Conservation (phyloP, 805 yeast genomes). For the Sungouiella thailandica region DNA sequence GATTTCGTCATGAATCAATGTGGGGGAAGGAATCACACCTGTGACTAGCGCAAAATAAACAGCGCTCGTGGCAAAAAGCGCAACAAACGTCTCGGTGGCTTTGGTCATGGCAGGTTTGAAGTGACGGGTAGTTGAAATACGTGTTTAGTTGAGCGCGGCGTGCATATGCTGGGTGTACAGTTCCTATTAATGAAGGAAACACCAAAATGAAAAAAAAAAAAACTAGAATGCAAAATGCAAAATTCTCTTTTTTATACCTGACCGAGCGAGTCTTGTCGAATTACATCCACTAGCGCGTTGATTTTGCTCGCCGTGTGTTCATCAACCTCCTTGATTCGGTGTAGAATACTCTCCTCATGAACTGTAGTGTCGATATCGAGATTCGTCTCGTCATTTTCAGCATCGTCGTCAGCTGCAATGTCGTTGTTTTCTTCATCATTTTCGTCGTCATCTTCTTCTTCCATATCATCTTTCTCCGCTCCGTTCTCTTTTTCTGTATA, state of each 20-base stretch:
- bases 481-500: conserved; percentile 20
- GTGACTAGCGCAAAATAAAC: conserved; percentile 48
- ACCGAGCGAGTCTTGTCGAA: conserved; percentile 29
- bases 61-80: conserved; percentile 43
- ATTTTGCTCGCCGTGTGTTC: conserved; percentile 30
- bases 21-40: conserved; percentile 52
- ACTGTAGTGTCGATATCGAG: conserved; percentile 11
- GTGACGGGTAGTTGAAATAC: conserved; percentile 1
- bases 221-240: no score
- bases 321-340: conserved; percentile 32
- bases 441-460: conserved; percentile 17
- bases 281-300: conserved; percentile 28
- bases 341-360: conserved; percentile 20
- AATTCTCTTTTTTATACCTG: neutral
- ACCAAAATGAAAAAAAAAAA: no score
- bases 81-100: conserved; percentile 55
- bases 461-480: conserved; percentile 10
- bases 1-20: conserved; percentile 44
- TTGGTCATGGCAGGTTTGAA: conserved; percentile 46
- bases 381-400: conserved; percentile 7
- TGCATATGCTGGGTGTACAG: neutral
- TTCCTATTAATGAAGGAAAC: no score
- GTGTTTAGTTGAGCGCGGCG: conserved; percentile 1
- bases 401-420: conserved; percentile 5
- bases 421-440: conserved; percentile 20